These are phyloP conservation scores for Colletotrichum sublineola DNA, from an alignment of 2,329 filamentous ascomycete species.

Conservation along the genomic window DNA sequence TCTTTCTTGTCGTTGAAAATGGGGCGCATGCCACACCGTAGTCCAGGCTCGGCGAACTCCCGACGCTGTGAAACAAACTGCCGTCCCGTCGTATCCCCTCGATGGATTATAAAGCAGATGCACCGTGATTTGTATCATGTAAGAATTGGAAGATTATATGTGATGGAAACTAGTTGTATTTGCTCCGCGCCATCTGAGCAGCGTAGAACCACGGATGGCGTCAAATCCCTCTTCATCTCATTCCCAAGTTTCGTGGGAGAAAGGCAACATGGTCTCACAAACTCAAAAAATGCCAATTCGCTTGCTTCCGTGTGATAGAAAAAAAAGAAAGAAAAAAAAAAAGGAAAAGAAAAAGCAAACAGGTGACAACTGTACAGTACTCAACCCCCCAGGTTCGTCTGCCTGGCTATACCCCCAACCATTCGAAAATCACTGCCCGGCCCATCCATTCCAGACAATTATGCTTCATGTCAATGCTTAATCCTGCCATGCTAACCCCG, in stretches of 20 bases:
- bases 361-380: background rate
- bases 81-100: background rate
- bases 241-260: conserved; percentile 18
- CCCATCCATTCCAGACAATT: conserved; percentile 27
- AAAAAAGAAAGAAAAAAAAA: too few species aligned
- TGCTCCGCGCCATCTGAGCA: background rate
- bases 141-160: background rate
- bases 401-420: background rate
- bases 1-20: background rate
- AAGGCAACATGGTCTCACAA: conserved; percentile 6
- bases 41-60: background rate
- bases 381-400: conserved; percentile 4
- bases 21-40: background rate
- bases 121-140: background rate
- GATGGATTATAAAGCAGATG: conserved; percentile 11
- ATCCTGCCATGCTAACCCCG: conserved; percentile 15
- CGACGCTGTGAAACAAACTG: background rate
- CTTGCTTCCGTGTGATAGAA: background rate
- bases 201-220: background rate
- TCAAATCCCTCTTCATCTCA: conserved; percentile 9
- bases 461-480: conserved; percentile 36
- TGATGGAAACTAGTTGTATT: background rate
- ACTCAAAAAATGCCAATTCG: conserved; percentile 22
- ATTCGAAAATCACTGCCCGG: conserved; percentile 14
- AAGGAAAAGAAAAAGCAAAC: background rate